Base-by-base conservation (phyloP, 768 basidiomycete species). In the Leccinellum luteum region DNA sequence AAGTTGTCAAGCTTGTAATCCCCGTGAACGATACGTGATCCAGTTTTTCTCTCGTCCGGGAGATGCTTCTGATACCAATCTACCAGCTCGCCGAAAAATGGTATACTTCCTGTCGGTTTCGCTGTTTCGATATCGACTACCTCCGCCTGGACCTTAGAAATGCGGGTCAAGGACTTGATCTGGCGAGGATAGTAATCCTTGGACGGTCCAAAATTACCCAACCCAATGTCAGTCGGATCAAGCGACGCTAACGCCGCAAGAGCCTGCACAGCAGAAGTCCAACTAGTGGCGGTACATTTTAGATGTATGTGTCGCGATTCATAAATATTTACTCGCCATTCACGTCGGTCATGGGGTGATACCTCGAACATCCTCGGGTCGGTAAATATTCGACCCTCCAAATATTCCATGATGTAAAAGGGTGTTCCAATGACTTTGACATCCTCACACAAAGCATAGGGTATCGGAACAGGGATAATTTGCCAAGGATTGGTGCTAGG, bases 1-100 rank as follows among this genome's bases (percentile, higher is more conserved):
- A 99, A 71, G 71, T 99, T 99, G 73, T 99, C 96, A n/a, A 96
- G 78, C 72, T 99, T 99, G 71, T 92, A 98, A 73, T 99, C 96
- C 27, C 96, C 96, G 69, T 98, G 96, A 6, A 98, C 94, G 61
- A 99, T 86, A n/a, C 91, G 85, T 54, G 82, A 76, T 1, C 90
- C 92, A 1, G 81, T 82, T 69, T 85, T 85, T 60, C 69, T 75
- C 73, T 95, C 93, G 65, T 92, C 84, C 2, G 92, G 94, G 27
- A 92, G 74, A 66, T 91, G 81, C 28, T 73, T 70, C 58, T 77
- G 74, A 72, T 94, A 97, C 92, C 91, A 97, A 14, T 72, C 71
- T 53, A 92, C 74, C 64, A 97, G 73, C 61, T 88, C 85, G 48
- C 84, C 76, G 70, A 89, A 89, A 54, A 74, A 80, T 4, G 93